These are phyloP conservation scores for Ceratocystis eucalypticola DNA, from an alignment of 2,329 filamentous ascomycete species.

Conservation along the genomic window DNA sequence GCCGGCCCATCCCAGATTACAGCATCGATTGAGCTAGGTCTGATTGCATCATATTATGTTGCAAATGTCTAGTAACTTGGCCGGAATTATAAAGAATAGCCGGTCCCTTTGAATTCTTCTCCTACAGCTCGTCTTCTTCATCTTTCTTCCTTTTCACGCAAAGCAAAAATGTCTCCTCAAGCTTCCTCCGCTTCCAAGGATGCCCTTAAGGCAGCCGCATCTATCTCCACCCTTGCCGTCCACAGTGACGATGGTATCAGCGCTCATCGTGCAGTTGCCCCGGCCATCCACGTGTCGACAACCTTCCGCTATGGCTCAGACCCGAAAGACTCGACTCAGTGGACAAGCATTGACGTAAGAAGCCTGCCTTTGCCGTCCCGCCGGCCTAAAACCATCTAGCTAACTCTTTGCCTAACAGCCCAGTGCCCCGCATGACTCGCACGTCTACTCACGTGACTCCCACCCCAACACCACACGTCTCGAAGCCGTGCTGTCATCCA, in stretches of 20 bases:
- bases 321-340: slow-evolving; percentile 46
- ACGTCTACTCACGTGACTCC: slow-evolving; percentile 72
- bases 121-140: neutral
- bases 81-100: neutral
- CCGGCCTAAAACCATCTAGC: neutral
- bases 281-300: slow-evolving; percentile 79
- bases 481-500: slow-evolving; percentile 62
- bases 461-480: slow-evolving; percentile 73
- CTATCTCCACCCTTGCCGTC: slow-evolving; percentile 57
- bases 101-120: neutral
- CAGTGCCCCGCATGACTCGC: slow-evolving; percentile 41
- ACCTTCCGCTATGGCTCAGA: slow-evolving; percentile 72
- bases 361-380: neutral
- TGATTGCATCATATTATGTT: neutral
- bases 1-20: neutral
- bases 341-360: slow-evolving; percentile 44
- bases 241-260: slow-evolving; percentile 73
- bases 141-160: neutral
- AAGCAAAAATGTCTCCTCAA: neutral
- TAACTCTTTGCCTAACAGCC: slow-evolving; percentile 27
- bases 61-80: neutral
- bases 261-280: slow-evolving; percentile 64
- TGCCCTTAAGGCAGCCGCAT: slow-evolving; percentile 10
- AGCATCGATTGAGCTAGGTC: neutral
- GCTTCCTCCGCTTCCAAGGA: slow-evolving; percentile 7